Base-by-base conservation (phyloP, 768 basidiomycete species). In the Gloeostereum incarnatum region DNA sequence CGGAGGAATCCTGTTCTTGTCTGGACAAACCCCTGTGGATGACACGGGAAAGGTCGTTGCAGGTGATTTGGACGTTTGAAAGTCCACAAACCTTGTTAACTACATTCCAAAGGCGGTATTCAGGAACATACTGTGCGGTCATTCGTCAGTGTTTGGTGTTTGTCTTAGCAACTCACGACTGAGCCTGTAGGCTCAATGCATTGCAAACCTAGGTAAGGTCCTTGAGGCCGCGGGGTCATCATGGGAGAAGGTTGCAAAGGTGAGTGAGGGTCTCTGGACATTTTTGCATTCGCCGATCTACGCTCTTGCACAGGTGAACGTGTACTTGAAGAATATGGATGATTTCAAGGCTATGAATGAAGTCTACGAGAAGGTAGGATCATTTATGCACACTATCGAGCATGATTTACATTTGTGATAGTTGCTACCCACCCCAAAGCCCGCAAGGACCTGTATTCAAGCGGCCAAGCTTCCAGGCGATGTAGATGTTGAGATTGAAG, bases 391-490 rank as follows among this genome's bases (percentile, higher is more conserved):
- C 27, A 24, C 22, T 13, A 24, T 21, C 21, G 27, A 33, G 24
- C 40, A 17, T 26, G 2, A 23, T 38, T n/a, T 20, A n/a, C n/a
- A 14, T 13, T 14, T 34, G 3, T 3, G 4, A n/a, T 34, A 73
- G 71, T 43, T 71, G 6, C 49, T 73, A 20, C 73, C 73, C 0
- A 59, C 53, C 22, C 73, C 71, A 11, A 84, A 84, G 59, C 86
- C 85, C 8, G 75, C 83, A 6, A 61, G 84, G 39, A 82, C 81
- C 6, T 81, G 78, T 54, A 82, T 89, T 45, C 81, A 86, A 60
- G 80, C 76, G 9, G 78, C 70, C 6, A 69, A 70, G 45, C 63
- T 86, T 24, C 82, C 82, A 0, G 65, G 66, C 47, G 80, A 81
- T 43, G 81, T 83, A 5, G 69, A 81, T 46, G 66, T 84, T 30